Evolutionary conservation across 1,284 basidiomycete genomes (phyloP).

Genomic region (Heliocybe sulcata): DNA sequence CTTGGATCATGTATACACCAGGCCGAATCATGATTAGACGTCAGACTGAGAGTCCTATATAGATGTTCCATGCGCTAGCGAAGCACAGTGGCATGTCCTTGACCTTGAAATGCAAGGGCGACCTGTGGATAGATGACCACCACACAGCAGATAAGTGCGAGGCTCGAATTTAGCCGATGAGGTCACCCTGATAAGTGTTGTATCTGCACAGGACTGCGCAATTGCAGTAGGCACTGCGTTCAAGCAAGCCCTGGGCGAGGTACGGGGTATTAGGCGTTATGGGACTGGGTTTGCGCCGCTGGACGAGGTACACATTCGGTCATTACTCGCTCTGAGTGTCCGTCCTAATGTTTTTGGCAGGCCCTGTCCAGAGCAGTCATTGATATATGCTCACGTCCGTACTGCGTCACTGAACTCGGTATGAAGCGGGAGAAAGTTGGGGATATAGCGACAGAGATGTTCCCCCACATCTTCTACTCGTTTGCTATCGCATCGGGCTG

Average conservation of each 20-base stretch:
- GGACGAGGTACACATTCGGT: constrained; percentile 69
- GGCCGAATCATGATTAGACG: background rate
- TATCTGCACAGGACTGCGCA: constrained; percentile 78
- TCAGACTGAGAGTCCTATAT: constrained; percentile 5
- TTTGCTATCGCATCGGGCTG: constrained; percentile 90
- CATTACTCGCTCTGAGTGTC: constrained; percentile 5
- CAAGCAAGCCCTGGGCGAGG: constrained; percentile 92
- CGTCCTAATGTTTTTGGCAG: constrained; percentile 32
- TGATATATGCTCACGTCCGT: constrained; percentile 96
- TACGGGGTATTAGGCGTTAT: constrained; percentile 92
- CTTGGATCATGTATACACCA: constrained; percentile 84
- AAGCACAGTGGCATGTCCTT: constrained; percentile 93
- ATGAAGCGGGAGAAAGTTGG: constrained; percentile 96
- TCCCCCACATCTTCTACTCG: constrained; percentile 91
- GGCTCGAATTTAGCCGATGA: constrained; percentile 1
- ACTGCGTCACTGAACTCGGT: constrained; percentile 88
- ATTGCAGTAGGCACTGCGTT: constrained; percentile 92
- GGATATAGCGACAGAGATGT: constrained; percentile 96
- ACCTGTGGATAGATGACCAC: constrained; percentile 98
- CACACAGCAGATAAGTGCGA: constrained; percentile 88
- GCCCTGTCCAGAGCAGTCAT: constrained; percentile 93
- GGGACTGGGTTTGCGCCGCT: constrained; percentile 96
- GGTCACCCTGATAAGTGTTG: constrained; percentile 2
- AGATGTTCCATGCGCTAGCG: constrained; percentile 95
- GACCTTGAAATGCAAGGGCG: constrained; percentile 86